Evolutionary conservation across 2,329 filamentous ascomycete species (phyloP).

Genomic region (Pleurostoma richardsiae): DNA sequence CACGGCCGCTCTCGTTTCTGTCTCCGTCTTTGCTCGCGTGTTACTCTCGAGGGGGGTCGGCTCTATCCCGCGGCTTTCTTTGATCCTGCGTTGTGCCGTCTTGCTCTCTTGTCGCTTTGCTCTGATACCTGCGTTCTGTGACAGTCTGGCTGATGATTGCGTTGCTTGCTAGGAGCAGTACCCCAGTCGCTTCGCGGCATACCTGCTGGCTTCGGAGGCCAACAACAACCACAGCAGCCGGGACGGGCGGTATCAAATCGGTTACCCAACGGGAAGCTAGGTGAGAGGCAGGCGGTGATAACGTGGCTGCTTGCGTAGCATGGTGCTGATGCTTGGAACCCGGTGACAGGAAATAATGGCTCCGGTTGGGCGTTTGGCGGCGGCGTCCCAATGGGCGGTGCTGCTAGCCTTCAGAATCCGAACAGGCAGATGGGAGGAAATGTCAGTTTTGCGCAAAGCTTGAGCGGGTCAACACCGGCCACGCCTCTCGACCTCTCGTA

Average conservation of each 20-base stretch:
- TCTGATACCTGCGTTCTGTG: constrained; percentile 10
- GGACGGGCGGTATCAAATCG: constrained; percentile 51
- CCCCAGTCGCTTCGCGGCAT: constrained; percentile 59
- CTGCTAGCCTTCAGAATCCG: constrained; percentile 46
- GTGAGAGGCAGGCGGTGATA: constrained; percentile 31
- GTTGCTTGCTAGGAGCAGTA: constrained; percentile 42
- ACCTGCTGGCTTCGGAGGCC: constrained; percentile 54
- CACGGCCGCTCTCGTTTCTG: too few relatives aligned
- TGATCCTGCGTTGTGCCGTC: too few relatives aligned
- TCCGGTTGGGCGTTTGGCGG: constrained; percentile 60
- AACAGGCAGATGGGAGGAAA: constrained; percentile 52
- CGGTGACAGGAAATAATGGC: constrained; percentile 38
- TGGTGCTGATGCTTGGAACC: constrained; percentile 8
- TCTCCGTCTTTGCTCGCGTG: too few relatives aligned
- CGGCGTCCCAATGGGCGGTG: constrained; percentile 53
- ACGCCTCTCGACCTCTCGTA: constrained; percentile 62
- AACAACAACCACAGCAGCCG: constrained; percentile 53
- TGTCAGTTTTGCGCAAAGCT: constrained; percentile 62
- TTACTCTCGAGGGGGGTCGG: too few relatives aligned
- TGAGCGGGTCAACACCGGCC: constrained; percentile 57
- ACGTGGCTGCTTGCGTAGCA: neutral
- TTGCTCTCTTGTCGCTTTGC: neutral
- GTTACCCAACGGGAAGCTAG: constrained; percentile 62
- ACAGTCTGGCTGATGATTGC: constrained; percentile 25
- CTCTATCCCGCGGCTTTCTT: too few relatives aligned